A percentile compares a stretch with the other conserved stretches of the same genome.
phyloP scores from a whole-genome alignment of 2,329 filamentous ascomycete genomes.

The Aureobasidium sp. region DNA sequence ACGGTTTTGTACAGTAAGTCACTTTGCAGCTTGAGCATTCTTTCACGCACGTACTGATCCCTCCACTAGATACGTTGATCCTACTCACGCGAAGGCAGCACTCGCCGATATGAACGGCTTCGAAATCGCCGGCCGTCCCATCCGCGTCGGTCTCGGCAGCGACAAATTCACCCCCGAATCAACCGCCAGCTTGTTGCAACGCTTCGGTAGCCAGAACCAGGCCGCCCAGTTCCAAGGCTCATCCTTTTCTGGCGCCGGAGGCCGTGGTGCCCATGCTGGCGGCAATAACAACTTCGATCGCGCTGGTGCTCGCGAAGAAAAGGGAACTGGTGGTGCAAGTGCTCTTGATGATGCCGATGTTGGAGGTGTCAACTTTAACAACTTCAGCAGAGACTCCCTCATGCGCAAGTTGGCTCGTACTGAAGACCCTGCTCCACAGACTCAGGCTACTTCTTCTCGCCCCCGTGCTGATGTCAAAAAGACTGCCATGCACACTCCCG shows the following conservation, averaged over 20 bases:
- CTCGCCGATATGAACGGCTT: slow-evolving; percentile 99
- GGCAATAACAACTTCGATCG: slow-evolving; percentile 75
- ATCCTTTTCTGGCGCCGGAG: slow-evolving; percentile 81
- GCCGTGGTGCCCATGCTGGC: slow-evolving; percentile 74
- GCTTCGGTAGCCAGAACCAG: slow-evolving; percentile 71
- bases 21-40: background rate
- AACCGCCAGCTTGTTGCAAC: slow-evolving; percentile 83
- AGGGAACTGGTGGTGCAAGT: slow-evolving; percentile 78
- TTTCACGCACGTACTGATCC: slow-evolving; percentile 12
- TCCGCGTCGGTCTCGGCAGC: slow-evolving; percentile 97
- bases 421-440: slow-evolving; percentile 70
- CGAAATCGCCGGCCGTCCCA: slow-evolving; percentile 91
- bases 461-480: slow-evolving; percentile 50
- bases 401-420: slow-evolving; percentile 98
- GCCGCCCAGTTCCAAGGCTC: slow-evolving; percentile 69
- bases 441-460: slow-evolving; percentile 17
- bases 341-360: slow-evolving; percentile 97
- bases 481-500: slow-evolving; percentile 79
- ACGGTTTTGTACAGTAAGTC: slow-evolving; percentile 96
- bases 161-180: slow-evolving; percentile 99
- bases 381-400: slow-evolving; percentile 95
- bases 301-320: slow-evolving; percentile 78
- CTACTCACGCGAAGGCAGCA: slow-evolving; percentile 83
- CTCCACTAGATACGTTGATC: slow-evolving; percentile 44
- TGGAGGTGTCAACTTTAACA: slow-evolving; percentile 98